Evolutionary conservation across 345 rosid genomes (phyloP), one percentile per base, ranked within the genome.

Genomic region (Murraya koenigii): DNA sequence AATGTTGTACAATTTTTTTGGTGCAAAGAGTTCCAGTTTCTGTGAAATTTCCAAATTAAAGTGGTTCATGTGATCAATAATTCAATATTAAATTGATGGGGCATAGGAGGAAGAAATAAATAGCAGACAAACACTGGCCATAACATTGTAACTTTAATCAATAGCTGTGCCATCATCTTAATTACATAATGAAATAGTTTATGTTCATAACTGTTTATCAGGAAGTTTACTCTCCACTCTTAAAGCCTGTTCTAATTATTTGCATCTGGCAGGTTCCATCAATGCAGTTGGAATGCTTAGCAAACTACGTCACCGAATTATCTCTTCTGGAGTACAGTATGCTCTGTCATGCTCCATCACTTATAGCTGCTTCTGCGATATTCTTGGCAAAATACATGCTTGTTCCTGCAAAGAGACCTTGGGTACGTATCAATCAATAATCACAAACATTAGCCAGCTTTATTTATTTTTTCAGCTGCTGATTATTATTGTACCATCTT

Each of bases 321-420:
- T 92, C 99, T 70, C 89, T 95, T 19, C 84, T 93, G 5, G 99
- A 95, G 75, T 93, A 93, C 77, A 67, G 62, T 54, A 91, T 95
- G 96, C 97, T 95, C 72, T 70, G 83, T 73, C 84, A 90, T 71
- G 77, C 92, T 72, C 98, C 98, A 39, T 95, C 99, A 13, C 86
- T 95, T 4, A 58, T 92, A 1, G 97, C 98, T n/a, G 96, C 97
- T 74, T 95, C 97, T 30, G 89, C 99, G 25, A 91, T 93, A 76
- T 92, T 95, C 87, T 86, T 95, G 78, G 92, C 96, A 65, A 90
- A 87, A 82, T 92, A 79, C 78, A 83, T 93, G 17, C 85, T 92
- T 74, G 60, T 84, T 74, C 98, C 99, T 73, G 85, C 94, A 47
- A 91, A 79, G 84, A 89, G 86, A 80, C 96, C 98, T 65, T 95